Conservation (phyloP, 169 alveolate species). For the Cyclospora cayetanensis region DNA sequence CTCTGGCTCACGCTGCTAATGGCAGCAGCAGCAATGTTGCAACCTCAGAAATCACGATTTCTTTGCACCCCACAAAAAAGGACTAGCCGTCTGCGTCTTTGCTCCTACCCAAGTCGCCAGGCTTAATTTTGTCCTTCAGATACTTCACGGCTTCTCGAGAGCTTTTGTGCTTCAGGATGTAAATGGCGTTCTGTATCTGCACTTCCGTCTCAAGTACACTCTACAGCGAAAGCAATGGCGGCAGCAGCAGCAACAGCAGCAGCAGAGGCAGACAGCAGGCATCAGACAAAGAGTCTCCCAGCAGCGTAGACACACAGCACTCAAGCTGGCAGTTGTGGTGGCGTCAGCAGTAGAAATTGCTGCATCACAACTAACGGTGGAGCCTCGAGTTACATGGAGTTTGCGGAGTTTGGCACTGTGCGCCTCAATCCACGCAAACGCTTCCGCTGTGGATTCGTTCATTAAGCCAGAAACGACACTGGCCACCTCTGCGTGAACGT, state of each 20-base stretch:
- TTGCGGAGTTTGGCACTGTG: neutral
- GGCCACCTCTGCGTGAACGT: neutral
- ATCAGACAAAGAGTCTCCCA: neutral
- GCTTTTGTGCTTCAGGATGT: neutral
- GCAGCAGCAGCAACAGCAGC: neutral
- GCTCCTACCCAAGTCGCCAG: neutral
- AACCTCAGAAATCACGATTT: neutral
- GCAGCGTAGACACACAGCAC: neutral
- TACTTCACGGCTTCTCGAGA: neutral
- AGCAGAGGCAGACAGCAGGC: neutral
- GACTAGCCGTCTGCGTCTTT: no score
- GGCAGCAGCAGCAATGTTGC: neutral
- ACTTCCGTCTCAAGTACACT: neutral
- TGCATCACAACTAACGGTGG: neutral
- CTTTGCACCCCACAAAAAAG: no score
- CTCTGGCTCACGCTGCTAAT: no score
- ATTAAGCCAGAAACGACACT: neutral
- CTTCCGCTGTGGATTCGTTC: neutral
- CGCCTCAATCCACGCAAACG: neutral
- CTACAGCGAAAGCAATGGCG: neutral
- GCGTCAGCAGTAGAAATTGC: neutral
- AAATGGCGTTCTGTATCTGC: neutral
- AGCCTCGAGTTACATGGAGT: neutral
- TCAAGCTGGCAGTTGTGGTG: neutral
- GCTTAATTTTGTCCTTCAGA: neutral